Base-by-base conservation (phyloP, 768 basidiomycete genomes). In the Cystobasidium tubakii region DNA sequence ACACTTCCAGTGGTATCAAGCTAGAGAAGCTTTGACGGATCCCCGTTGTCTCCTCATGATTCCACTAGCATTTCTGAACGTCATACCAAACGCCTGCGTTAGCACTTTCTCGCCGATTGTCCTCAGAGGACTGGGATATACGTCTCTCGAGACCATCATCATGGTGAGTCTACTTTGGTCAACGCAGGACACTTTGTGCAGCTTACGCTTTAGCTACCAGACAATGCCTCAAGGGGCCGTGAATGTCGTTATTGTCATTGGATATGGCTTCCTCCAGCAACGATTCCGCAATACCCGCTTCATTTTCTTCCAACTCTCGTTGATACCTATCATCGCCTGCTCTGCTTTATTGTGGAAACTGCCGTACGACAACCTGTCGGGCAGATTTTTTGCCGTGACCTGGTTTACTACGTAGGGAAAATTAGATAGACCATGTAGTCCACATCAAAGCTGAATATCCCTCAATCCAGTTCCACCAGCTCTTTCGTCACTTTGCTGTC, bases 51-150 rank as follows among this genome's bases (percentile, higher is more conserved):
- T 65, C 15, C 25, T 65, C 39, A 65, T 65, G 63, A 65, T 65
- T 2, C 63, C 63, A 21, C 27, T 65, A 7, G 63, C 63, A 9
- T 65, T 65, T 33, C 39, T 65, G 44, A 65, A 43, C n/a, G 63
- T 65, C 13, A 65, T 65, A 39, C 63, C 63, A 7, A 65, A 65
- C n/a, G 63, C 63, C 17, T 65, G 63, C 27, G 63, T 65, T 15
- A 42, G 39, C 39, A 65, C 63, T 21, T 65, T 65, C 29, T 42
- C 63, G 1, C 57, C 57, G 6, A 60, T 60, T 34, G 57, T 60
- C 4, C 57, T 60, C 29, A 27, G 21, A 12, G 57, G 57, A 7
- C 4, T 60, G 57, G 57, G 57, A 9, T 60, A 60, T 23, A 60
- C 29, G 4, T 34, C 57, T 6, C 57, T 60, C 23, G 13, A 60